A percentile compares a stretch with the other conserved stretches of the same genome.
phyloP scores from a whole-genome alignment of 1,139 yeast species.

The Suhomyces ambrosiae region DNA sequence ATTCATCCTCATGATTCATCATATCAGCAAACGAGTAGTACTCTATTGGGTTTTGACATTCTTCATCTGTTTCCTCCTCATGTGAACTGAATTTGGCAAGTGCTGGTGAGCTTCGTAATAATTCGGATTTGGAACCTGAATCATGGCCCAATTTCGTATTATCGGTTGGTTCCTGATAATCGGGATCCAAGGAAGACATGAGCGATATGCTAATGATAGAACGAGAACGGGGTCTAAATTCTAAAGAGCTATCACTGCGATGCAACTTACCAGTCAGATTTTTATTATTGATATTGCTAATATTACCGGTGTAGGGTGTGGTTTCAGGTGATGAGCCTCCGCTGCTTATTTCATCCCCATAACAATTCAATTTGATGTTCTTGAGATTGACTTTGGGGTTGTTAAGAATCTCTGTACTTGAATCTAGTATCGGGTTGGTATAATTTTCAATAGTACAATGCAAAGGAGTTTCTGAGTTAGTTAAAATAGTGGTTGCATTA shows the following conservation, averaged over 20 bases:
- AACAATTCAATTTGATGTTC: constrained; percentile 32
- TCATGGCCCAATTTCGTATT: not conserved
- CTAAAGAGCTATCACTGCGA: constrained; percentile 6
- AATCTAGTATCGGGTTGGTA: constrained; percentile 34
- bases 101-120: not conserved
- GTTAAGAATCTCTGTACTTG: constrained; percentile 33
- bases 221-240: constrained; percentile 22
- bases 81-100: constrained; percentile 1
- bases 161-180: constrained; percentile 4
- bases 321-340: constrained; percentile 5
- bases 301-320: constrained; percentile 1
- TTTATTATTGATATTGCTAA: constrained; percentile 6
- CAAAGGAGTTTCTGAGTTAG: constrained; percentile 23
- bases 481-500: constrained; percentile 15
- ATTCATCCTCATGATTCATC: constrained; percentile 22
- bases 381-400: constrained; percentile 31
- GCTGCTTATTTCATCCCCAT: constrained; percentile 18
- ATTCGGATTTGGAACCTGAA: not conserved
- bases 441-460: constrained; percentile 35
- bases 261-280: constrained; percentile 4
- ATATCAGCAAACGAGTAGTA: constrained; percentile 40
- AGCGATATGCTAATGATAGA: constrained; percentile 29
- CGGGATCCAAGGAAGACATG: constrained; percentile 23
- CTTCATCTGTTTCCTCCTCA: constrained; percentile 11
- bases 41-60: constrained; percentile 24